Evolutionary conservation across 2,329 filamentous ascomycete species (phyloP), one percentile per base, ranked within the genome.

Genomic region (Paecilomyces formosus): DNA sequence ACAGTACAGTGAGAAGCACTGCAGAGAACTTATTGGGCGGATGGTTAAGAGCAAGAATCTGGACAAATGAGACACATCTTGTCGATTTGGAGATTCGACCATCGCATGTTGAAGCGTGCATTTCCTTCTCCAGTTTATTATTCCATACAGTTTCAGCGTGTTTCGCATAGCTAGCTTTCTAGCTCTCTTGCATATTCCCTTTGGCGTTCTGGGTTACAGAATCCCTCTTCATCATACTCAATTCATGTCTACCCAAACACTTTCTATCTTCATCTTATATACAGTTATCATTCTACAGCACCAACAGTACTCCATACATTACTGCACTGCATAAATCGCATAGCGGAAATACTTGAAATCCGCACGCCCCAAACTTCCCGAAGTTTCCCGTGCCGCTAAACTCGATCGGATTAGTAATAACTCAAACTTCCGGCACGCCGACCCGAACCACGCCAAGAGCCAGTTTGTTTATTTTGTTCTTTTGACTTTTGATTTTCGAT

Each of bases 1-100:
- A 63, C 78, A 79, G 60, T 88, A 86, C 68, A 84, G 77, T 57
- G 85, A 88, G 67, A 85, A 87, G 71, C 76, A 78, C 13, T 85
- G 84, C 67, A 87, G 85, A 70, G 86, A 88, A 62, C 76, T 82
- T 62, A 81, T 88, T 65, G 78, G 79, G 8, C 80, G 83, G 63
- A 85, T 86, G 72, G 79, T 88, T 57, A 87, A 85, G 71, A 79
- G 79, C 55, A 80, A 82, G 68, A 81, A 79, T 49, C 67, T 85
- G 61, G 82, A 85, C 61, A 84, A 82, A 64, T 84, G 18, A 45
- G 54, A 24, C 15, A 22, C 18, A 18, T 45, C 50, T 31, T 21
- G 3, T 24, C n/a, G 8, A 52, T 24, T 13, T 22, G 49, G 26
- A 15, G 3, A 6, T 33, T 28, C 15, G 28, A 11, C 3, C 18